Percentiles rank a stretch among this genome's conserved stretches.
Conservation (phyloP, 2,329 filamentous ascomycete genomes). For the Sporothrix euskadiensis region DNA sequence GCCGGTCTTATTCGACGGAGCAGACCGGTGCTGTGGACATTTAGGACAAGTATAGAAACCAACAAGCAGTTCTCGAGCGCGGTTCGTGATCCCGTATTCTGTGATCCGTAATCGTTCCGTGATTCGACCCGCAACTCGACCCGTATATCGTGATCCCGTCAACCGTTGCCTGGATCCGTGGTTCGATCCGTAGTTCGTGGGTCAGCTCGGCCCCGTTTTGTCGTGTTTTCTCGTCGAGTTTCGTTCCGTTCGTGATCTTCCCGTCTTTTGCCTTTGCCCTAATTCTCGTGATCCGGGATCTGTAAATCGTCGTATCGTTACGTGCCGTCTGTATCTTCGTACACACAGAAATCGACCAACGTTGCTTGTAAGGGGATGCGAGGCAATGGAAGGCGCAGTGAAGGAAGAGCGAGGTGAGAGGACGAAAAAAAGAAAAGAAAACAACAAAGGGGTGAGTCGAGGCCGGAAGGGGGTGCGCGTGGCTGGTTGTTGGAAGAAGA, state of each 20-base stretch:
- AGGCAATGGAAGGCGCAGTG: neutral
- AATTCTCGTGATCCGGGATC: neutral
- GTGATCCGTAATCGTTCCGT: neutral
- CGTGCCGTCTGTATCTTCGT: neutral
- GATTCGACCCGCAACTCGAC: too few relatives aligned
- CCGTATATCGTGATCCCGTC: neutral
- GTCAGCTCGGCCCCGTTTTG: conserved; percentile 15
- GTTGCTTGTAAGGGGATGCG: neutral
- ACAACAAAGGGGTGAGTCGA: neutral
- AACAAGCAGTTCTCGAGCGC: neutral
- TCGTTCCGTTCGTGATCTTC: conserved; percentile 13
- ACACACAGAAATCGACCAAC: neutral
- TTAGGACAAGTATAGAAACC: neutral
- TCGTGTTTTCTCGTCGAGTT: neutral
- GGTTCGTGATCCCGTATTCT: neutral
- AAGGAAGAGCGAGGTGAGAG: neutral
- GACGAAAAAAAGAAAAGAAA: neutral
- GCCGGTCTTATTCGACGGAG: conserved; percentile 29
- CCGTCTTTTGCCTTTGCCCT: neutral
- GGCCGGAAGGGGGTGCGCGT: neutral
- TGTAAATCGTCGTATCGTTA: neutral
- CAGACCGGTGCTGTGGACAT: conserved; percentile 14
- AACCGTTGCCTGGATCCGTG: neutral
- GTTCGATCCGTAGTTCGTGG: conserved; percentile 5
- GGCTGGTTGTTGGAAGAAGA: neutral